Evolutionary conservation across 768 basidiomycete species (phyloP).

Genomic region (Amanita inopinata): DNA sequence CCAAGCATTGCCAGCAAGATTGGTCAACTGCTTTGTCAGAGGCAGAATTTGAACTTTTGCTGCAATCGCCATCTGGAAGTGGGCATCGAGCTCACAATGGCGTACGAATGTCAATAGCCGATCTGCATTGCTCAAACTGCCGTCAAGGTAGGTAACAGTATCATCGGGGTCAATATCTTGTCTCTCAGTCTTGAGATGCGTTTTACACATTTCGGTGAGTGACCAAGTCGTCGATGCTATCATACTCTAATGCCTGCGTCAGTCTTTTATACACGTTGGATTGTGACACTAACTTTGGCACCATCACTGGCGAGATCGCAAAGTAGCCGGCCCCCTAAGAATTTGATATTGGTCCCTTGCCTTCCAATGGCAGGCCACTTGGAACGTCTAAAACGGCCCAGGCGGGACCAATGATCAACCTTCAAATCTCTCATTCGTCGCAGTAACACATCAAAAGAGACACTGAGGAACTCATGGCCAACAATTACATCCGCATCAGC

Average conservation of each 20-base stretch:
- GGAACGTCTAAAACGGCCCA: slow-evolving; percentile 80
- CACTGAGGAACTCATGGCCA: slow-evolving; percentile 90
- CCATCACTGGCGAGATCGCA: slow-evolving; percentile 94
- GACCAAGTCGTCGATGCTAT: slow-evolving; percentile 98
- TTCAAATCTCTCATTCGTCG: slow-evolving; percentile 88
- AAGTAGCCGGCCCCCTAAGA: slow-evolving; percentile 77
- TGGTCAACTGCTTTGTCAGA: slow-evolving; percentile 87
- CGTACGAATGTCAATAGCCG: slow-evolving; percentile 79
- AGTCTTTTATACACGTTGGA: too few species aligned
- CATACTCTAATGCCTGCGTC: slow-evolving; percentile 88
- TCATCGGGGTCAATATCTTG: slow-evolving; percentile 97
- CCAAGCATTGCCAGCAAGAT: slow-evolving; percentile 96
- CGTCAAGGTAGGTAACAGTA: slow-evolving; percentile 84
- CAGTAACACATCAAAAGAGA: slow-evolving; percentile 82
- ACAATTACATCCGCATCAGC: slow-evolving; percentile 92
- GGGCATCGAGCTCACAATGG: slow-evolving; percentile 93
- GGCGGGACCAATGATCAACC: slow-evolving; percentile 87
- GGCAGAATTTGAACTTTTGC: slow-evolving; percentile 90
- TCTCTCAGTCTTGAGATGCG: slow-evolving; percentile 76
- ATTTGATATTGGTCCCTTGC: slow-evolving; percentile 75
- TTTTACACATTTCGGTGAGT: slow-evolving; percentile 90
- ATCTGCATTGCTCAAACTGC: slow-evolving; percentile 65
- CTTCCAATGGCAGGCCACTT: slow-evolving; percentile 77
- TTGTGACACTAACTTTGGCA: slow-evolving; percentile 55
- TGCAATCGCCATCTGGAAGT: slow-evolving; percentile 95